Evolutionary conservation across 2,329 filamentous ascomycete species (phyloP).

Genomic region (Colletotrichum melonis): DNA sequence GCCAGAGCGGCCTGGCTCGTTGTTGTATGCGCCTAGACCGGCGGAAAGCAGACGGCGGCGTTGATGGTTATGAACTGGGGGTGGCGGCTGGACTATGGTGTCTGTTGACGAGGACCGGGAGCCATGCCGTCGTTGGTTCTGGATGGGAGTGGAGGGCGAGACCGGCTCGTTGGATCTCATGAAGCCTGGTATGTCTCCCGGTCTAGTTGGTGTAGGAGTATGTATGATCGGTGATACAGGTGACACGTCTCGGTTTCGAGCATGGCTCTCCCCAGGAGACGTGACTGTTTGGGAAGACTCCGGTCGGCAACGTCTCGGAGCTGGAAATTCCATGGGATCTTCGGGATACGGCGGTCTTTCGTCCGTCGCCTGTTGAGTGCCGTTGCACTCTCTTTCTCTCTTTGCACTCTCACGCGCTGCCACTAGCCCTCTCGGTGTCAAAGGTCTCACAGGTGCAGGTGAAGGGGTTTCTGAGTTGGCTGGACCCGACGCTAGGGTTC

Average conservation of each 20-base stretch:
- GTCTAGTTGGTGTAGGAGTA: neutral
- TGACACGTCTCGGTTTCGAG: neutral
- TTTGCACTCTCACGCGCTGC: neutral
- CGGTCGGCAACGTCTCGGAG: neutral
- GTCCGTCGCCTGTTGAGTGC: neutral
- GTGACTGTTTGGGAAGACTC: neutral
- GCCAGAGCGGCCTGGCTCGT: conserved; percentile 1
- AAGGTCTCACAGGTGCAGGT: neutral
- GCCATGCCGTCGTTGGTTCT: neutral
- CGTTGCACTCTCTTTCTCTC: neutral
- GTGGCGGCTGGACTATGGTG: neutral
- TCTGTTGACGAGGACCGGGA: neutral
- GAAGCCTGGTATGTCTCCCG: neutral
- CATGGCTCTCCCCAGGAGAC: neutral
- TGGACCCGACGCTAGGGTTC: no score
- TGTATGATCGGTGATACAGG: neutral
- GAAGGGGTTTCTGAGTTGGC: neutral
- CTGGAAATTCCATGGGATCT: neutral
- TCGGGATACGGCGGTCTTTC: neutral
- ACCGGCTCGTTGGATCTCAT: neutral
- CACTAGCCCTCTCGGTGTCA: neutral
- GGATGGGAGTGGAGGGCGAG: neutral
- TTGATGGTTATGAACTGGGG: neutral
- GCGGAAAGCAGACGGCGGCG: neutral
- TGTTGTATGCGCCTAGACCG: conserved; percentile 1